Base-by-base conservation (phyloP, 2,329 filamentous ascomycete species). In the Fusarium coicis region DNA sequence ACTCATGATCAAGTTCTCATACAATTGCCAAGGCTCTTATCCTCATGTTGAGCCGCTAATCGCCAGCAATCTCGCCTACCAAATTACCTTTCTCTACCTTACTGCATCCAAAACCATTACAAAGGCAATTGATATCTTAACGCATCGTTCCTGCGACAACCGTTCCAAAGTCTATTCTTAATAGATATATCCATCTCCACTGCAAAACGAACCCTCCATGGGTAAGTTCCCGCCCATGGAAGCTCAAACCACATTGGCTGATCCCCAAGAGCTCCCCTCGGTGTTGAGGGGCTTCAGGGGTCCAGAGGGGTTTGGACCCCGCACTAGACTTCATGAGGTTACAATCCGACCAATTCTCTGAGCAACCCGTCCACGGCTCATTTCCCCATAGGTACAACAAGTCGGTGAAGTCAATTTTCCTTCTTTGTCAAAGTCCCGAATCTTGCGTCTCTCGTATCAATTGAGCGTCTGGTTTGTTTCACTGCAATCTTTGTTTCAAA, bases 321-420 rank as follows among this genome's bases (percentile, higher is more conserved):
- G 75, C 76, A 77, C 76, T 78, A 78, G 67, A 54, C 76, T 47
- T 14, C n/a, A 57, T 75, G 43, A 52, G 75, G 76, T 66, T 59
- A 58, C 56, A 49, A 68, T 53, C 50, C 34, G 23, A 28, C 50
- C 34, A 28, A 54, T 40, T 40, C 66, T 72, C 54, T 50, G 40
- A 49, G 52, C 66, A 68, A 57, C 66, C 70, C 56, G 30, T 53
- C 63, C 49, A 61, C 56, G 64, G 53, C 60, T 67, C 69, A 78
- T 76, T 75, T 78, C 76, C 76, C 68, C 67, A 77, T 59, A 50
- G 47, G 21, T 50, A 70, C 68, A 74, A 73, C 65, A 77, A 78
- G 76, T 78, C 76, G 76, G 76, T 78, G 75, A 72, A 70, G 66
- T 77, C 57, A 54, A 37, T 42, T 72, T 66, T 37, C 39, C 57